Percentiles rank a stretch among this genome's conserved stretches.
Evolutionary conservation across 495 filamentous ascomycete genomes (phyloP).

Genomic region (Penicilliopsis zonata): DNA sequence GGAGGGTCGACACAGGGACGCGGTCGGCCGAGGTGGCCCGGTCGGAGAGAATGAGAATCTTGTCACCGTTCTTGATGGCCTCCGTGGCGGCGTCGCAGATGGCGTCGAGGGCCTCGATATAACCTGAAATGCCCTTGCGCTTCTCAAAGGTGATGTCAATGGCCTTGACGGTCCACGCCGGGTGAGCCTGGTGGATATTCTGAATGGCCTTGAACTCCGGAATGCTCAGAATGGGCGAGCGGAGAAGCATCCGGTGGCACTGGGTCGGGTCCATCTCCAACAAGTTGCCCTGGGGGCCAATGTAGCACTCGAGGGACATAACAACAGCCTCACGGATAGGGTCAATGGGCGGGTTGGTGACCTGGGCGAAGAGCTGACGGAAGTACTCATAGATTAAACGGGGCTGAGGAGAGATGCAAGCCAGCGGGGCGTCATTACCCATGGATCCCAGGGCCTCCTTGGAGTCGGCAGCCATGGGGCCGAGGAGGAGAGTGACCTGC

Average conservation of each 20-base stretch:
- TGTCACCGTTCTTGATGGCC: constrained; percentile 74
- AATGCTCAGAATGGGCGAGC: constrained; percentile 84
- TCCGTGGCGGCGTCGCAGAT: constrained; percentile 83
- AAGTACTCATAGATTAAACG: constrained; percentile 96
- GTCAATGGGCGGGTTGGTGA: constrained; percentile 98
- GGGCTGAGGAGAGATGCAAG: constrained; percentile 80
- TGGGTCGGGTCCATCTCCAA: constrained; percentile 90
- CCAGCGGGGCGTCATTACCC: constrained; percentile 96
- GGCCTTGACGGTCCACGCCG: constrained; percentile 80
- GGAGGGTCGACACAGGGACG: constrained; percentile 75
- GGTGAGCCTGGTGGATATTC: constrained; percentile 62
- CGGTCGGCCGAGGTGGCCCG: constrained; percentile 74
- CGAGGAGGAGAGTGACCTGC: constrained; percentile 87
- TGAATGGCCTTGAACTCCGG: constrained; percentile 85
- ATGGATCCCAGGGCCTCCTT: constrained; percentile 99
- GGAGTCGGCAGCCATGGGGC: constrained; percentile 95
- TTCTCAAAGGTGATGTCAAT: constrained; percentile 98
- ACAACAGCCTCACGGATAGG: constrained; percentile 97
- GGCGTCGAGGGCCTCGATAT: constrained; percentile 76
- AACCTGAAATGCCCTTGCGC: constrained; percentile 70
- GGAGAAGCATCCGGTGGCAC: constrained; percentile 75
- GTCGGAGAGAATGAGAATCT: constrained; percentile 84
- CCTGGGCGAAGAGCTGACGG: constrained; percentile 96
- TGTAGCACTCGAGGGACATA: constrained; percentile 97
- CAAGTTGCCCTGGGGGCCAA: constrained; percentile 94